Percentiles rank a stretch among this genome's conserved stretches.
Conservation (phyloP, 75 land plant species). For the Selaginella tamariscina region DNA sequence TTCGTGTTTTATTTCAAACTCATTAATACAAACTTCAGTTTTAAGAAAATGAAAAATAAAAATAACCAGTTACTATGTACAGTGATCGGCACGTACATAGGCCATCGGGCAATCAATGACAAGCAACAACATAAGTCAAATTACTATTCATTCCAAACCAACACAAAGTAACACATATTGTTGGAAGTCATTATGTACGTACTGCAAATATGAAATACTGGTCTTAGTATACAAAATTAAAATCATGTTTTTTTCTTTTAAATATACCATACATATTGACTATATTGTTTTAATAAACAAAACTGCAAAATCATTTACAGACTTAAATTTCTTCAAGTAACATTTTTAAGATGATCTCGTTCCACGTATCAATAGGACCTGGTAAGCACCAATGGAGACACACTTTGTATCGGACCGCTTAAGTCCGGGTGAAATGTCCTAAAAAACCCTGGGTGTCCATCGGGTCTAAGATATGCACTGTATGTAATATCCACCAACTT, state of each 20-base stretch:
- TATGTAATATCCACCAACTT: constrained; percentile 49
- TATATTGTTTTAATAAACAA: background rate
- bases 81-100: too few relatives aligned
- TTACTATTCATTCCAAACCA: too few relatives aligned
- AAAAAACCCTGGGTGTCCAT: constrained; percentile 42
- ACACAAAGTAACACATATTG: too few relatives aligned
- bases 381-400: constrained; percentile 80
- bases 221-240: too few relatives aligned
- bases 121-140: too few relatives aligned
- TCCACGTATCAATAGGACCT: constrained; percentile 66
- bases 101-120: too few relatives aligned
- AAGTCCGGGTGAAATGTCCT: constrained; percentile 16
- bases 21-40: too few relatives aligned
- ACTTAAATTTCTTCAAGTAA: constrained; percentile 18
- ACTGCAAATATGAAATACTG: too few relatives aligned
- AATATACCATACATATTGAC: background rate
- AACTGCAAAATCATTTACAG: background rate
- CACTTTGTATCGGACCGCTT: constrained; percentile 24
- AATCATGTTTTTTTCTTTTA: background rate
- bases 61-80: too few relatives aligned
- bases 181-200: too few relatives aligned
- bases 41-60: too few relatives aligned
- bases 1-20: too few relatives aligned
- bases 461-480: constrained; percentile 46
- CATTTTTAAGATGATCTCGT: constrained; percentile 40